Base-by-base conservation (phyloP, 345 rosid genomes). In the Erysimum cheiranthoides region DNA sequence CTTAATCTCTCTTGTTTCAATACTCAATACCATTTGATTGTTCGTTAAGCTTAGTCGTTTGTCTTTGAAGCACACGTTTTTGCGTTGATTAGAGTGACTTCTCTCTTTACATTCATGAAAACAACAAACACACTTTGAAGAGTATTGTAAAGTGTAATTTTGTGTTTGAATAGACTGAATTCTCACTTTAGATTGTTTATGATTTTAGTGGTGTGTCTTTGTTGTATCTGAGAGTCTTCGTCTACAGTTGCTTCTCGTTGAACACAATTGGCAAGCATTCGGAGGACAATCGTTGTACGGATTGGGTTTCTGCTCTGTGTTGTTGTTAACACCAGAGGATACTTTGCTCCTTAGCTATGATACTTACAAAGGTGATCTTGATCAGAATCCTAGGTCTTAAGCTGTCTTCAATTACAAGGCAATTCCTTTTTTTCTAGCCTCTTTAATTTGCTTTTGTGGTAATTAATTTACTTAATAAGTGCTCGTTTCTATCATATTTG, bases 351-450 rank as follows among this genome's bases (percentile, higher is more conserved):
- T 89, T 69, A 81, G 81, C 83, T 82, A 68, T 66, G 97, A 95
- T 63, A 80, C 86, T 46, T 89, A 75, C 70, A 70, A 68, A 40
- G 79, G 85, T 46, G 85, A 77, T 49, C 53, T 68, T 58, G 14
- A 73, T 5, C 61, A 71, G 61, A 61, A 64, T 10, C 79, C 96
- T 25, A 86, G 99, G 31, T 85, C 82, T 82, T 92, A 87, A 75
- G 96, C 96, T 36, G 84, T 88, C 57, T 79, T 81, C 60, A 85
- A 74, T 78, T 97, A 90, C 77, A 50, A 89, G 96, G 99, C 78
- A 73, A 36, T 53, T 66, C 9, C 59, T 62, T 35, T 27, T 7
- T 40, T 21, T 21, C 25, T 47, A 30, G 63, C 50, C 34, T 57
- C 61, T 63, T 58, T 52, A 21, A 1, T 21, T 21, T 21, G 25